Conservation (phyloP, 805 yeast species). For the Sugiyamaella floridensis region DNA sequence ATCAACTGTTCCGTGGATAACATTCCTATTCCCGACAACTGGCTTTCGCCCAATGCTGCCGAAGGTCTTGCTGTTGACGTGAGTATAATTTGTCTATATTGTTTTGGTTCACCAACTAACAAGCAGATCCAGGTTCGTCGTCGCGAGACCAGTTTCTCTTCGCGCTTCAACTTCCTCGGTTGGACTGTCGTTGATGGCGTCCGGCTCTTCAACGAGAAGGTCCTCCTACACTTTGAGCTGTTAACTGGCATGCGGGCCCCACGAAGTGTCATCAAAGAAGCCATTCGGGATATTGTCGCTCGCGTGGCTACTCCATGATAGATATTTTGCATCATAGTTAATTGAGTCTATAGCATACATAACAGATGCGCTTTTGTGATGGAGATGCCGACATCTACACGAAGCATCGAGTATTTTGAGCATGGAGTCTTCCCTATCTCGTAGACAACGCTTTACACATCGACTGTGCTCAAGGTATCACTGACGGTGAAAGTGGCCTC, state of each 20-base stretch:
- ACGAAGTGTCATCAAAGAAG: background rate
- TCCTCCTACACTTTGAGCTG: background rate
- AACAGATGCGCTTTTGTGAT: background rate
- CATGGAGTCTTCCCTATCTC: background rate
- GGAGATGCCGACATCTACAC: too few relatives aligned
- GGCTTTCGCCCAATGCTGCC: conserved; percentile 1
- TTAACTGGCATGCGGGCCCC: conserved; percentile 2
- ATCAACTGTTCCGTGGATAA: conserved; percentile 2
- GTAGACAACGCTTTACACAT: background rate
- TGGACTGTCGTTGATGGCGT: conserved; percentile 2
- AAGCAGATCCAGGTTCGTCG: background rate
- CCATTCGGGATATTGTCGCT: background rate
- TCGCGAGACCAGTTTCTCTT: background rate
- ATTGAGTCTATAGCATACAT: too few relatives aligned
- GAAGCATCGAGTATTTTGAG: background rate
- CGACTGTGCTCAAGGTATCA: conserved; percentile 8
- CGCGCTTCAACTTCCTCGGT: background rate
- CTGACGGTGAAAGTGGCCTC: conserved; percentile 32
- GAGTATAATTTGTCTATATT: background rate
- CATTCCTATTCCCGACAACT: conserved; percentile 1
- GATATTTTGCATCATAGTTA: background rate
- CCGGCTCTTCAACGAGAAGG: background rate
- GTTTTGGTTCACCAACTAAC: background rate
- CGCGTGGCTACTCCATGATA: background rate
- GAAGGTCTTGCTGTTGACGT: conserved; percentile 9